Evolutionary conservation across 768 basidiomycete genomes (phyloP), one percentile per base, ranked within the genome.

Genomic region (Termitomyces sp.): DNA sequence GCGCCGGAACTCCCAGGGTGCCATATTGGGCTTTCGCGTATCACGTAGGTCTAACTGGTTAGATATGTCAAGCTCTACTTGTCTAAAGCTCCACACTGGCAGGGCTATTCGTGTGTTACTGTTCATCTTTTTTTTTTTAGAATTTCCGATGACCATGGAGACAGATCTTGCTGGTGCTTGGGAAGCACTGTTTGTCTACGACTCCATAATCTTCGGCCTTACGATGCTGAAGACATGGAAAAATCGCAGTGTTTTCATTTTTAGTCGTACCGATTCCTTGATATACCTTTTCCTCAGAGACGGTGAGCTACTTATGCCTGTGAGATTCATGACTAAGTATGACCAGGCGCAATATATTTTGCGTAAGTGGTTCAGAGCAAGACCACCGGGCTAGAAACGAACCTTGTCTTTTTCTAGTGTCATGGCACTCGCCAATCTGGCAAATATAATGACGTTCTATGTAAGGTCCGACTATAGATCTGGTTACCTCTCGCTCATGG

Each of bases 311-410:
- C 3, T 27, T 13, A 9, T 30, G 6, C 11, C 12, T 3, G 45
- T 18, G 30, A 53, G 4, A 30, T 45, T 51, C 16, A 33, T 30
- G 12, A 49, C 22, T 33, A n/a, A 9, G 7, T 49, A 13, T 53
- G 20, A 13, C 5, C 54, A 83, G 83, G 83, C 55, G 78, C 81
- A 2, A 66, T 85, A 24, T 85, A 84, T 64, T 85, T 81, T 61
- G 80, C 75, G 83, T 84, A 60, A 70, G 81, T 61, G 30, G 33
- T 18, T 15, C 7, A 18, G n/a, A 12, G 47, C 3, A 41, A 20
- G 20, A n/a, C 18, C 2, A 2, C n/a, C 13, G 44, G 8, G 18
- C 42, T 15, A 12, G 33, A 16, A 44, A 24, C 33, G 2, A 9
- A 27, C 30, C 7, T 51, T 46, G 39, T n/a, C n/a, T 42, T 1